Evolutionary conservation across 306 rosid genomes (phyloP), one percentile per base, ranked within the genome.

Genomic region (Sechiopsis laciniata): DNA sequence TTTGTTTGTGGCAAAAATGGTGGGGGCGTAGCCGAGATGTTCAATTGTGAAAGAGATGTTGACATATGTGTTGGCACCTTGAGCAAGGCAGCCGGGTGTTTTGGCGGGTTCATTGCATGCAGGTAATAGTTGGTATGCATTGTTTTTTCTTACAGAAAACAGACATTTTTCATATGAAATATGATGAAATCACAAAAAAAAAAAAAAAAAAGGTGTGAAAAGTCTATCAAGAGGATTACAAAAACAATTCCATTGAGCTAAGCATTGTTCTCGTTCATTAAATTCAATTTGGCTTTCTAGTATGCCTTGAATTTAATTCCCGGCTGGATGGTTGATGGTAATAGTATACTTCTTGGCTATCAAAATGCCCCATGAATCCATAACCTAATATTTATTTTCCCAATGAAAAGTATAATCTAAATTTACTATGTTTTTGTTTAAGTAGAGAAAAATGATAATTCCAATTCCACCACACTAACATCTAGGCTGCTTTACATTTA

Each of bases 71-170:
- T 91, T 78, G 96, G 98, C 68, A 89, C 98, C 54, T 85, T 91
- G 68, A 94, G 98, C 79, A 94, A 90, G 80, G 98, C 97, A 81
- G 97, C 89, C 0, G 98, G 97, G 68, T 94, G 98, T 78, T 96
- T 86, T 82, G 98, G 98, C 48, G 98, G 98, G 79, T 94, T 94
- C 76, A 90, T 94, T 59, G 96, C 98, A 37, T 90, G 98, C 98
- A 94, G 98, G 98, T 84, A 84, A 73, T 74, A 48, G 6, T 76
- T 53, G 48, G 48, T 55, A 51, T 74, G 70, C 74, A 20, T 24
- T 46, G 26, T 60, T 35, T 50, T 12, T 46, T 46, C 13, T 46
- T 46, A 46, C 14, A 46, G 51, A 2, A 46, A 46, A 46, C 51
- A 10, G 9, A 10, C 15, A 26, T 32, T 2, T 48, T 48, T 48